Evolutionary conservation across 2,329 filamentous ascomycete species (phyloP), one percentile per base, ranked within the genome.

Genomic region (Epichloe sylvatica): DNA sequence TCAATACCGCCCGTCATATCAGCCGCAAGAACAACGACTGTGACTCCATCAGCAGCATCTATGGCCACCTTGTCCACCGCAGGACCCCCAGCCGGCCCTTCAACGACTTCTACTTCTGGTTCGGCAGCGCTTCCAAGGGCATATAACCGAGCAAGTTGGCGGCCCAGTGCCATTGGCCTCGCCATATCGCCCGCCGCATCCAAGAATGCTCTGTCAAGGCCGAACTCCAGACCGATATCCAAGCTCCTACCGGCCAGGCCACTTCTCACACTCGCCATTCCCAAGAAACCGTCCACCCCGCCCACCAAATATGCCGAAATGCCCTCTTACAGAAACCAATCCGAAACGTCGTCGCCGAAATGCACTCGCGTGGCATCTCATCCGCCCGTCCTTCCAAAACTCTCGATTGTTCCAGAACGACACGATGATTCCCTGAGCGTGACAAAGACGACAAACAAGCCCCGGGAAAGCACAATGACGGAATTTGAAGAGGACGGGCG

Each of bases 401-500:
- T 67, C 13, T 50, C 59, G 21, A 65, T 65, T 30, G 8, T 4
- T 19, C 62, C 62, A 12, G 40, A 51, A n/a, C 23, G 37, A 17
- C 21, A 47, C 17, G 45, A 50, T 9, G 44, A 50, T 8, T 34
- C 49, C 17, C 33, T 49, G 11, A 45, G 25, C 42, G n/a, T 34
- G 3, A 5, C 35, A 3, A 44, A 44, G 12, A n/a, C 47, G 35
- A 38, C 41, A 4, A 46, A 44, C 13, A 54, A 37, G 33, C 58
- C 62, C 9, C 65, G 64, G 21, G 68, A 72, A 50, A 71, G 75
- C 60, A 65, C 70, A 50, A 63, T 75, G 53, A 72, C 74, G 8
- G 68, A 78, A 61, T 73, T 77, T 51, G 74, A 77, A 52, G 70
- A 78, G 61, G 70, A 75, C 56, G 63, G 73, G 52, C 62, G 63